phyloP scores from a whole-genome alignment of 768 basidiomycete genomes.

The Exidia glandulosa region DNA sequence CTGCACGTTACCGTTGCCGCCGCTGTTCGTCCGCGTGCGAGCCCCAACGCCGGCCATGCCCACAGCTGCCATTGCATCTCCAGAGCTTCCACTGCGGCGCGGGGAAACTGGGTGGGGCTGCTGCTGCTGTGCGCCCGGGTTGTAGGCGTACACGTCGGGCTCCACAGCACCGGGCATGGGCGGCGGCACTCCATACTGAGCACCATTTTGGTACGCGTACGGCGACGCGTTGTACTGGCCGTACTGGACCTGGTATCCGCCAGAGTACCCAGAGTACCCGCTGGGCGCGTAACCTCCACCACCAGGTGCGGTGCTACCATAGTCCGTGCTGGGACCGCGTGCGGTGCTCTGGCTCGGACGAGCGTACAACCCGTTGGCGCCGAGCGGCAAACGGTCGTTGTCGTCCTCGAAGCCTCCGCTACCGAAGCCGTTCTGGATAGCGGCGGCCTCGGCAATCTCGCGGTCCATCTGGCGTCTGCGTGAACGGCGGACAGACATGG shows the following conservation, averaged over 20 bases:
- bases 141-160: not conserved
- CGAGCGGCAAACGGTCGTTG: not conserved
- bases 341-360: not conserved
- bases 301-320: not conserved
- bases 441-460: conserved; percentile 64
- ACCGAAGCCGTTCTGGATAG: conserved; percentile 7
- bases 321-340: not conserved
- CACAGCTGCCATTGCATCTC: too few species aligned
- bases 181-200: too few species aligned
- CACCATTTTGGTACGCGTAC: not conserved
- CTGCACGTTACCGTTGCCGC: too few species aligned
- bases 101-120: too few species aligned
- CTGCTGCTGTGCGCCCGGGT: not conserved
- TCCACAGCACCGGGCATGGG: not conserved
- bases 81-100: too few species aligned
- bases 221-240: not conserved
- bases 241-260: not conserved
- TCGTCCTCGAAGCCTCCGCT: not conserved
- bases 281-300: not conserved
- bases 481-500: conserved; percentile 48
- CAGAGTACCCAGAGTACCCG: not conserved
- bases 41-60: not conserved
- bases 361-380: not conserved
- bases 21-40: too few species aligned
- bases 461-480: conserved; percentile 54